phyloP scores from a whole-genome alignment of 176 grass and related monocot species.

The Juncus inflexus region DNA sequence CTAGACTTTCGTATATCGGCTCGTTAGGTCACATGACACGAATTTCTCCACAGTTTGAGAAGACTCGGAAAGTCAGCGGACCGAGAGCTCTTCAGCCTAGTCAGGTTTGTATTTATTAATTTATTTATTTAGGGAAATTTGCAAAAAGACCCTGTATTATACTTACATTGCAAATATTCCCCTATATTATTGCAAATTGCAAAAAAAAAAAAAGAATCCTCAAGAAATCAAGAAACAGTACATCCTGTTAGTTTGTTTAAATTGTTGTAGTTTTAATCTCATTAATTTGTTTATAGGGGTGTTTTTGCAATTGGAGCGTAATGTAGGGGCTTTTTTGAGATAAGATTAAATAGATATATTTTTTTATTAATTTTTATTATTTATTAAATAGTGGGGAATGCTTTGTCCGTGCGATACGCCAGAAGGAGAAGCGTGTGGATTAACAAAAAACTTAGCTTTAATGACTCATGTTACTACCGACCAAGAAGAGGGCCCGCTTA shows the following conservation, averaged over 20 bases:
- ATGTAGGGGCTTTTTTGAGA: no score
- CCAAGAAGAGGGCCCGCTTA: conserved; percentile 72
- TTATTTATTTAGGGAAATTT: neutral
- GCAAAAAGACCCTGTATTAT: neutral
- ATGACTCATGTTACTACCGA: conserved; percentile 94
- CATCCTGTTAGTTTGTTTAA: no score
- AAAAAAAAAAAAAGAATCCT: no score
- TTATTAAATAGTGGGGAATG: conserved; percentile 91
- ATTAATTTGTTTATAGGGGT: no score
- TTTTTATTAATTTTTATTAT: conserved; percentile 18
- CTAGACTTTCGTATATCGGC: conserved; percentile 89
- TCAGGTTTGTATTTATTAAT: conserved; percentile 37
- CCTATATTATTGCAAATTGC: no score
- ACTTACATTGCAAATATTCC: no score
- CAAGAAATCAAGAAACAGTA: no score
- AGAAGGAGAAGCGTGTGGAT: conserved; percentile 95
- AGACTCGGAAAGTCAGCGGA: conserved; percentile 95
- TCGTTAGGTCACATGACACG: conserved; percentile 93
- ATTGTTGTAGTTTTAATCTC: no score
- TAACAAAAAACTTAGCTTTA: conserved; percentile 97
- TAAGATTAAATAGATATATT: neutral
- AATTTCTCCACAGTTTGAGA: conserved; percentile 97
- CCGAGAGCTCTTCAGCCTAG: conserved; percentile 97
- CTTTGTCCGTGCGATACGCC: conserved; percentile 98
- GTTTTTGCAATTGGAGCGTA: no score